A percentile compares a stretch with the other conserved stretches of the same genome.
Evolutionary conservation across 495 filamentous ascomycete species (phyloP).

Genomic region (Neurospora sp.): DNA sequence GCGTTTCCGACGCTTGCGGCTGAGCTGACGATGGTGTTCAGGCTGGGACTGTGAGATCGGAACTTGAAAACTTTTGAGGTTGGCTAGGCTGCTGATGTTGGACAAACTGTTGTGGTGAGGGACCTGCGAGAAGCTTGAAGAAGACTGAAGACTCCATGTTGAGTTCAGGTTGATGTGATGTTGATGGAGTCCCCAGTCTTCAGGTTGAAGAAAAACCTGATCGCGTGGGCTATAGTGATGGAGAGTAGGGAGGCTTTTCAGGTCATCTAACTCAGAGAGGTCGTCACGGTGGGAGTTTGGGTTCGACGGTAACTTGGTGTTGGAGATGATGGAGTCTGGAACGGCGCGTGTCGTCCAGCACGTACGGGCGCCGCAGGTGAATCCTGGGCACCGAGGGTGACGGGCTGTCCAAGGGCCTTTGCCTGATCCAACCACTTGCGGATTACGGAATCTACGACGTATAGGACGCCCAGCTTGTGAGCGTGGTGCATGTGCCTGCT

Average conservation of each 20-base stretch:
- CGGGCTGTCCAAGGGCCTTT: not conserved
- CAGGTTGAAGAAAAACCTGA: not conserved
- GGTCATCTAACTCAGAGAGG: not conserved
- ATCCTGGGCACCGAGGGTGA: not conserved
- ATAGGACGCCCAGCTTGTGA: not conserved
- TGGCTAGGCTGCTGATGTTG: no score
- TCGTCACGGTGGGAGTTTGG: not conserved
- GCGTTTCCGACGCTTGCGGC: no score
- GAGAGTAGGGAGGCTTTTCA: no score
- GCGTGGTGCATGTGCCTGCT: not conserved
- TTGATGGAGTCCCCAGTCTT: not conserved
- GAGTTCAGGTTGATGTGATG: slow-evolving; percentile 7
- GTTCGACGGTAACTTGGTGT: not conserved
- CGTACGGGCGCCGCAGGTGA: not conserved
- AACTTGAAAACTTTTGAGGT: no score
- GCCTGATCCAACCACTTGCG: not conserved
- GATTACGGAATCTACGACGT: not conserved
- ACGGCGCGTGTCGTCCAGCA: not conserved
- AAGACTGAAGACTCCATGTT: slow-evolving; percentile 96
- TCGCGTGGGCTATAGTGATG: no score
- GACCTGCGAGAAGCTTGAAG: slow-evolving; percentile 51
- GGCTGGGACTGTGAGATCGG: no score
- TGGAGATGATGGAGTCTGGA: not conserved
- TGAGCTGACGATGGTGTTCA: no score
- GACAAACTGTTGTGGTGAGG: no score